Base-by-base conservation (phyloP, 208 protist species). In the Leishmania turanica region DNA sequence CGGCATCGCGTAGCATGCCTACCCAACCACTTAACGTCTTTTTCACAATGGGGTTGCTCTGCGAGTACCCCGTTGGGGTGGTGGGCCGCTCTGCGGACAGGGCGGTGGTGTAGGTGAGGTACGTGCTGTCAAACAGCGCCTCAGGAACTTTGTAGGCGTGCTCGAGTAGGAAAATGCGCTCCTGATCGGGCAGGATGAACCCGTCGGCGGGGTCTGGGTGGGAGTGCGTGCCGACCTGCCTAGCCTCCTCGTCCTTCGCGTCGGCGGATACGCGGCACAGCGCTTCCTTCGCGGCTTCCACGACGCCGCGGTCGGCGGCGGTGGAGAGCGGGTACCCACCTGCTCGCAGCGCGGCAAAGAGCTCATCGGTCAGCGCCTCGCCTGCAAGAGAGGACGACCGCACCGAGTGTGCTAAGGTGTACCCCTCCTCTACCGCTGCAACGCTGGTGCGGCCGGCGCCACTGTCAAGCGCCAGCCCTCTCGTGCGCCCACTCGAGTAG, bases 401-500 rank as follows among this genome's bases (percentile, higher is more conserved):
- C 53, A 97, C 84, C 2, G 92, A 88, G 79, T 97, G 87, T 9
- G 88, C 79, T 47, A 98, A 83, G 31, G 79, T 85, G 87, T 99
- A 99, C 80, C 99, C 99, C 70, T 99, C 98, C 81, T 94, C 99
- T 13, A 99, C 98, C 27, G 99, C 99, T 4, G 99, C 97, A 71
- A 99, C 94, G 79, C 99, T 99, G 19, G 99, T 99, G 53, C 99
- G 97, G 68, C 99, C 99, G 75, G 99, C 99, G 66, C 99, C 99
- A 78, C 96, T 99, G 87, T 99, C 99, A 49, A 99, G 85, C 9
- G 99, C 99, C 19, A 99, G 90, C 78, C 99, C 99, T 27, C 98
- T 99, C 1, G 96, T 93, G 19, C 99, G 92, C 66, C 99, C 99
- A n/a, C 98, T 95, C 9, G 99, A 93, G 90, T 99, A 99, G 24